phyloP scores from a whole-genome alignment of 805 yeast species.

The Blastobotrys mokoenaii region DNA sequence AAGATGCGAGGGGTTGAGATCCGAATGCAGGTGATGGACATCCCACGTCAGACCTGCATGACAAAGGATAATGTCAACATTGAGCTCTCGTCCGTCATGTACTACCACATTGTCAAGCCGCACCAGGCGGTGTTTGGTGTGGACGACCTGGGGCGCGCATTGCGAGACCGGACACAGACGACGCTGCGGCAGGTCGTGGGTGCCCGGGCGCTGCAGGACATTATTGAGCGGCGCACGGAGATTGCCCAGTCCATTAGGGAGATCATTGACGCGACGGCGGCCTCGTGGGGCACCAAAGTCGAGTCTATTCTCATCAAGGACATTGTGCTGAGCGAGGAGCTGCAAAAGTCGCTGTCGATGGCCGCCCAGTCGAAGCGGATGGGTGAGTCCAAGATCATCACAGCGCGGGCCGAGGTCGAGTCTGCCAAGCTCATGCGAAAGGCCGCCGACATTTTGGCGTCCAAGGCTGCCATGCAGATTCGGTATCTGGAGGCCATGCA shows the following conservation, averaged over 20 bases:
- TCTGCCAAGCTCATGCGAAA: conserved; percentile 68
- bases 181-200: conserved; percentile 68
- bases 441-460: conserved; percentile 67
- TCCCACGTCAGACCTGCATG: conserved; percentile 60
- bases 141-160: conserved; percentile 43
- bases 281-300: conserved; percentile 62
- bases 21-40: conserved; percentile 51
- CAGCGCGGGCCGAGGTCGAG: conserved; percentile 70
- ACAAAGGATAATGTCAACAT: conserved; percentile 64
- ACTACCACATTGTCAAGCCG: conserved; percentile 60
- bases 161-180: conserved; percentile 61
- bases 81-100: conserved; percentile 55
- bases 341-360: conserved; percentile 54
- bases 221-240: conserved; percentile 64
- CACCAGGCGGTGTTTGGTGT: conserved; percentile 57
- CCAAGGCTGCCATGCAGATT: conserved; percentile 72
- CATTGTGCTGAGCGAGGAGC: conserved; percentile 44
- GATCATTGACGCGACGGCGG: conserved; percentile 53
- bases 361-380: conserved; percentile 71
- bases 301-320: conserved; percentile 65
- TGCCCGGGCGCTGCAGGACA: conserved; percentile 56
- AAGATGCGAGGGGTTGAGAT: conserved; percentile 42
- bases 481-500: conserved; percentile 75
- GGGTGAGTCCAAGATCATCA: conserved; percentile 68
- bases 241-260: conserved; percentile 56